phyloP scores from a whole-genome alignment of 306 rosid genomes.

The Rosa multiflora region DNA sequence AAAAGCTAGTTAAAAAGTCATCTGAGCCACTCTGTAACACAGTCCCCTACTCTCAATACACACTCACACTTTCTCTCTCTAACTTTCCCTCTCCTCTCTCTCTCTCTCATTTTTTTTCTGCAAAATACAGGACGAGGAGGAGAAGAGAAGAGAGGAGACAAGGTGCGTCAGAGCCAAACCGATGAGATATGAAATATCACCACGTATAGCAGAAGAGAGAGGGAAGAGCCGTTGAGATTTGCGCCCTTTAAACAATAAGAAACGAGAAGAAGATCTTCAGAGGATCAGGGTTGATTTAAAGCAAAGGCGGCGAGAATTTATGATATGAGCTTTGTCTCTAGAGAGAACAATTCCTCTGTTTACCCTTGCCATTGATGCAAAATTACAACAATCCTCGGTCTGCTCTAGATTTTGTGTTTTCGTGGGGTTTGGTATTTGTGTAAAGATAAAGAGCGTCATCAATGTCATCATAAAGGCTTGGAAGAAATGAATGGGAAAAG shows the following conservation, averaged over 20 bases:
- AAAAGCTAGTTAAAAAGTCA: constrained; percentile 24
- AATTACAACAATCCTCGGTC: not conserved
- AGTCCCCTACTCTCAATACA: constrained; percentile 58
- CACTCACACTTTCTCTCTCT: constrained; percentile 19
- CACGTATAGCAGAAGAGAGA: constrained; percentile 2
- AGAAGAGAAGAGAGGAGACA: not conserved
- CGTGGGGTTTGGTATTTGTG: not conserved
- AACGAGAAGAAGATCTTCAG: constrained; percentile 42
- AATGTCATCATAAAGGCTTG: constrained; percentile 36
- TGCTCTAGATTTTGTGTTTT: not conserved
- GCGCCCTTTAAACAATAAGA: constrained; percentile 35
- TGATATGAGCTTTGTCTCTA: constrained; percentile 16
- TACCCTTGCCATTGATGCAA: not conserved
- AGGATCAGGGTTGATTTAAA: constrained; percentile 47
- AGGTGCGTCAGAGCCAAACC: constrained; percentile 38
- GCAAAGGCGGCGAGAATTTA: constrained; percentile 87
- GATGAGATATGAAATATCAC: constrained; percentile 3
- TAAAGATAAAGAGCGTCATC: constrained; percentile 39
- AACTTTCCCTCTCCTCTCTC: constrained; percentile 8
- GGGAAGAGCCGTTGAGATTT: constrained; percentile 54
- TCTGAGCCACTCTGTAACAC: constrained; percentile 53
- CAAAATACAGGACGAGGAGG: constrained; percentile 22
- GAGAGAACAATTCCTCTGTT: not conserved
- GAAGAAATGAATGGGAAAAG: constrained; percentile 33
- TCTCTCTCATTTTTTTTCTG: constrained; percentile 13